phyloP scores from a whole-genome alignment of 768 basidiomycete genomes.

The Boletus eberwhitei region DNA sequence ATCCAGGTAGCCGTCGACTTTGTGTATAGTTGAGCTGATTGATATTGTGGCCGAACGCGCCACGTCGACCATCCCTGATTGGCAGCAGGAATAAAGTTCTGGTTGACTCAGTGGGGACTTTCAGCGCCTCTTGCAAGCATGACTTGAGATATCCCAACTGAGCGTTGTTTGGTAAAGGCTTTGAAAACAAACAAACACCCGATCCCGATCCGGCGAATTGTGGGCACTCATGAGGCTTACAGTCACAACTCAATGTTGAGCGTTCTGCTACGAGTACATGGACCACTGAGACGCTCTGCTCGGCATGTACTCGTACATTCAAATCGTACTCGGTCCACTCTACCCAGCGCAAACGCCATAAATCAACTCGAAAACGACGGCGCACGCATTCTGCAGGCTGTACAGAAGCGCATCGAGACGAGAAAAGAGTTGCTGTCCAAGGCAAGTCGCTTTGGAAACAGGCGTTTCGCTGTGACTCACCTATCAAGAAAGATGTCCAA shows the following conservation, averaged over 20 bases:
- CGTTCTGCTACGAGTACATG: conserved; percentile 9
- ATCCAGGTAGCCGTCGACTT: background rate
- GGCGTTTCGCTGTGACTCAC: background rate
- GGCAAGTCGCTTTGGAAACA: conserved; percentile 26
- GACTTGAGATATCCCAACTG: background rate
- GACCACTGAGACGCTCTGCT: conserved; percentile 13
- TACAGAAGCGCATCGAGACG: conserved; percentile 50
- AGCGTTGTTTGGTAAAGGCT: conserved; percentile 18
- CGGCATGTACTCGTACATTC: conserved; percentile 8
- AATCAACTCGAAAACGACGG: conserved; percentile 40
- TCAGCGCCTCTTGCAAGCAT: background rate
- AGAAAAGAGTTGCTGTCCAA: conserved; percentile 44
- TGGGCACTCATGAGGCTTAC: background rate
- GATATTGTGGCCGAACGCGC: no score
- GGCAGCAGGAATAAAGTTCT: no score
- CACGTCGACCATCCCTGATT: no score
- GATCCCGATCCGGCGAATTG: conserved; percentile 1
- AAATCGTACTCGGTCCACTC: conserved; percentile 8
- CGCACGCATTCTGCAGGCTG: conserved; percentile 50
- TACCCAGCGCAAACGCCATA: conserved; percentile 13
- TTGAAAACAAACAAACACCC: conserved; percentile 13
- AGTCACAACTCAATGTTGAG: conserved; percentile 8
- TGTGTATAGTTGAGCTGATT: background rate
- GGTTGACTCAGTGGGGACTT: background rate
- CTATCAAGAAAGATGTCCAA: conserved; percentile 43